phyloP scores from a whole-genome alignment of 768 basidiomycete species.

The Rhizopogon roseolus region DNA sequence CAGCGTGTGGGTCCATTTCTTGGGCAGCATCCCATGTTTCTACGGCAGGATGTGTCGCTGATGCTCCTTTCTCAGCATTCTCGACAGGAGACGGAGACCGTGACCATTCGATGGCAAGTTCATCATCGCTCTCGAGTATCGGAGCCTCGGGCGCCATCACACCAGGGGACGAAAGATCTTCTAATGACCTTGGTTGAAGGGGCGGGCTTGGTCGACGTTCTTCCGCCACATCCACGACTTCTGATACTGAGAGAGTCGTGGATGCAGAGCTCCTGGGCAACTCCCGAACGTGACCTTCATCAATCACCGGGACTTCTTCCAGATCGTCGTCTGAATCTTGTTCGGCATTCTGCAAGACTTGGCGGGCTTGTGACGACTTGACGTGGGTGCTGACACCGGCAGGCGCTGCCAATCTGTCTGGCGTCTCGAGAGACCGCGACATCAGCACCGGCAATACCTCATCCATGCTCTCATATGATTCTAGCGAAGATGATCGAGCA shows the following conservation, averaged over 20 bases:
- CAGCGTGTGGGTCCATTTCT: slow-evolving; percentile 75
- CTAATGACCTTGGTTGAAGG: slow-evolving; percentile 3
- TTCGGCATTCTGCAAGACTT: slow-evolving; percentile 1
- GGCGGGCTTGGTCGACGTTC: neutral
- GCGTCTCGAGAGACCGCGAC: slow-evolving; percentile 3
- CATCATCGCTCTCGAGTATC: slow-evolving; percentile 17
- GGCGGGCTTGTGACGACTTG: neutral
- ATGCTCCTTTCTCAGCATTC: neutral
- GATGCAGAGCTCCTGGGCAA: neutral
- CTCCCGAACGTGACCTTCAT: neutral
- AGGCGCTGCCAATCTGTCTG: neutral
- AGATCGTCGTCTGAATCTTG: slow-evolving; percentile 32
- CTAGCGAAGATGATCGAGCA: neutral
- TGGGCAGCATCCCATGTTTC: slow-evolving; percentile 79
- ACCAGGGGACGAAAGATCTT: slow-evolving; percentile 2
- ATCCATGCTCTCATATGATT: neutral
- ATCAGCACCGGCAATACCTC: neutral
- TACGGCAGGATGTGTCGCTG: slow-evolving; percentile 11
- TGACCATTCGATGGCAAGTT: slow-evolving; percentile 31
- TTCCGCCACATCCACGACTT: slow-evolving; percentile 8
- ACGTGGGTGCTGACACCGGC: neutral
- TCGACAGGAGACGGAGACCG: slow-evolving; percentile 31
- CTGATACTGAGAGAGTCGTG: slow-evolving; percentile 7
- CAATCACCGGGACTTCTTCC: slow-evolving; percentile 27
- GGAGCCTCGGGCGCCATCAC: neutral